phyloP scores from a whole-genome alignment of 2,329 filamentous ascomycete species.

The Fusarium xylarioides region DNA sequence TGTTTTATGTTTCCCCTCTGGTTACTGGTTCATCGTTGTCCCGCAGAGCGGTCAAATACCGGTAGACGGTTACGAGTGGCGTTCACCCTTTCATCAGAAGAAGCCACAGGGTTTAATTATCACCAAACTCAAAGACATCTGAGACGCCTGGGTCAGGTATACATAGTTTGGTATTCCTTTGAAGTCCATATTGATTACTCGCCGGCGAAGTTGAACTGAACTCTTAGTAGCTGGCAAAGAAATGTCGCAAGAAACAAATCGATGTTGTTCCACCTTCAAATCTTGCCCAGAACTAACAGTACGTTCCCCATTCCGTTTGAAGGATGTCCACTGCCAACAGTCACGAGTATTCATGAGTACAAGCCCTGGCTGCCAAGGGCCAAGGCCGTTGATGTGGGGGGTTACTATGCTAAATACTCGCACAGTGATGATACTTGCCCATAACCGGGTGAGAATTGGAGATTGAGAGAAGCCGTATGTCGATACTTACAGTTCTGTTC shows the following conservation, averaged over 20 bases:
- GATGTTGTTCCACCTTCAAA: constrained; percentile 8
- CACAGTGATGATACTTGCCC: constrained; percentile 37
- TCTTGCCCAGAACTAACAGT: constrained; percentile 1
- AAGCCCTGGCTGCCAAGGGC: constrained; percentile 21
- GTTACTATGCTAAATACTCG: constrained; percentile 3
- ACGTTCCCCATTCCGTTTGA: constrained; percentile 1
- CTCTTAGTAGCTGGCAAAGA: not conserved
- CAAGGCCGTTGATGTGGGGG: constrained; percentile 39
- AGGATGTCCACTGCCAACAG: constrained; percentile 26
- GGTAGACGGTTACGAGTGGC: constrained; percentile 5
- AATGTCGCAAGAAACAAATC: constrained; percentile 5
- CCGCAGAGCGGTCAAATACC: constrained; percentile 14
- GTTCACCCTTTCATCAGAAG: constrained; percentile 2
- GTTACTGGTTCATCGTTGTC: not conserved
- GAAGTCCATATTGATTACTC: not conserved
- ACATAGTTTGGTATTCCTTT: not conserved
- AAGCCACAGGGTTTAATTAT: not conserved
- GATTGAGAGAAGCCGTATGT: not conserved
- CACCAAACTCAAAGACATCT: not conserved
- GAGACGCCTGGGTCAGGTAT: not conserved
- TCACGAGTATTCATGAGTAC: constrained; percentile 6
- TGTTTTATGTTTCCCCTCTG: not conserved
- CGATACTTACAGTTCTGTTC: not conserved
- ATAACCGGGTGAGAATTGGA: constrained; percentile 16
- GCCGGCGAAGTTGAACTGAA: not conserved